These are phyloP conservation scores for Hortiboletus flavorubellus DNA, from an alignment of 768 basidiomycete genomes.

Conservation along the genomic window DNA sequence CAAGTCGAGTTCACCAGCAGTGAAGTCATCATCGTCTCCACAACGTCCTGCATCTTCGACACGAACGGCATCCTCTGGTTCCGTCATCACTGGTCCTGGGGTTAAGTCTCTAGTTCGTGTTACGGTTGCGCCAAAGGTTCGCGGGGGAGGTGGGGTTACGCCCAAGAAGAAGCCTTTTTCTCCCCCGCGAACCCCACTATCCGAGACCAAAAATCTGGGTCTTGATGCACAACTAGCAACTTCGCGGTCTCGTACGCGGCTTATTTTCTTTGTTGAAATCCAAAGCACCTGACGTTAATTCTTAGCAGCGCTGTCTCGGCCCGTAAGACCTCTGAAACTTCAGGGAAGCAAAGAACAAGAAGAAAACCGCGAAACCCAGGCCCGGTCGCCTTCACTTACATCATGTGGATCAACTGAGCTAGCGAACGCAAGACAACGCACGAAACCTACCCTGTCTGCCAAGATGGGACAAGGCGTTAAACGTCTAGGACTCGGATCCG, in stretches of 20 bases:
- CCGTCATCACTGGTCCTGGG: background rate
- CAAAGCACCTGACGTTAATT: background rate
- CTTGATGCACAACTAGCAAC: slow-evolving; percentile 6
- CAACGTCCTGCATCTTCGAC: slow-evolving; percentile 1
- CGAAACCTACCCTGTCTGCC: slow-evolving; percentile 13
- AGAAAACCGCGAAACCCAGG: background rate
- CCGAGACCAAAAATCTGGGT: slow-evolving; percentile 21
- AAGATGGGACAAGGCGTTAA: slow-evolving; percentile 9
- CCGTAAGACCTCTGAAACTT: slow-evolving; percentile 11
- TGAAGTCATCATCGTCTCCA: slow-evolving; percentile 11
- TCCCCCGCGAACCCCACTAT: slow-evolving; percentile 21
- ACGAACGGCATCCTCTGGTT: slow-evolving; percentile 9
- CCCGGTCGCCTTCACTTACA: slow-evolving; percentile 1
- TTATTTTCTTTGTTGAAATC: background rate
- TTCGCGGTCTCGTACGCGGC: slow-evolving; percentile 22
- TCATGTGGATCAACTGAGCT: slow-evolving; percentile 1
- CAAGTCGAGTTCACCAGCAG: slow-evolving; percentile 8
- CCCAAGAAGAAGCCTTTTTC: slow-evolving; percentile 25
- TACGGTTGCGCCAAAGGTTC: slow-evolving; percentile 17
- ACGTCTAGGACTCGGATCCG: slow-evolving; percentile 16
- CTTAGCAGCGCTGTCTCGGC: slow-evolving; percentile 12
- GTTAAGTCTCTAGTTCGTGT: slow-evolving; percentile 22
- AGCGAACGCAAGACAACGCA: slow-evolving; percentile 5
- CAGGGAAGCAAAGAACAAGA: slow-evolving; percentile 8
- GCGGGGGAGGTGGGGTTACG: slow-evolving; percentile 19